Conservation (phyloP, 345 rosid species). For the Microcos paniculata region DNA sequence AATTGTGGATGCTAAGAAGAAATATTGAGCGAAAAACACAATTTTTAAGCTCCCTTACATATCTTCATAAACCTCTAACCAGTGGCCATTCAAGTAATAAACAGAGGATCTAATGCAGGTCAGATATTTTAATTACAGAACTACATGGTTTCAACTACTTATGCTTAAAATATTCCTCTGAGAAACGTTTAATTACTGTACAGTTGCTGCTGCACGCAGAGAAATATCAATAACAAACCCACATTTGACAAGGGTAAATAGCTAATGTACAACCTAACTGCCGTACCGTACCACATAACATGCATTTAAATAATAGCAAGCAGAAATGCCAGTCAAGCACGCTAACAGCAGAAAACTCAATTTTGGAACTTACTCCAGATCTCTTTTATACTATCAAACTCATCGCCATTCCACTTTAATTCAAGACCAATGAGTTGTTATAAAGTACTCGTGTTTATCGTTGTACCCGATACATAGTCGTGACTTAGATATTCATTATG, state of each 20-base stretch:
- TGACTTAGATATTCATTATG: neutral
- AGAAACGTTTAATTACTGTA: neutral
- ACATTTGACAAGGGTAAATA: neutral
- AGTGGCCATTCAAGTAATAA: neutral
- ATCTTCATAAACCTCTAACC: neutral
- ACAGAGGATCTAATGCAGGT: neutral
- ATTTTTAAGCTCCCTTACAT: neutral
- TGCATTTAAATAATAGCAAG: no score
- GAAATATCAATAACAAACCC: neutral
- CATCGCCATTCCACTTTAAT: neutral
- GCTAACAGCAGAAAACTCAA: no score
- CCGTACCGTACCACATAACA: neutral
- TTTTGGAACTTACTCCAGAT: neutral
- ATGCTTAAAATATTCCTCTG: neutral
- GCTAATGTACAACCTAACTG: neutral
- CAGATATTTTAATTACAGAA: neutral
- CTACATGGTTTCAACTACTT: constrained; percentile 4
- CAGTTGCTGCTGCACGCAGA: neutral
- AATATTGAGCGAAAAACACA: neutral
- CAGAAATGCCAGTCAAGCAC: neutral
- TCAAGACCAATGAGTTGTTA: neutral
- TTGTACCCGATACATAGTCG: neutral
- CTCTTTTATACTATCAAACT: neutral
- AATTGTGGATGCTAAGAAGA: neutral
- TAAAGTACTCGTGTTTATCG: neutral